These are phyloP conservation scores for Paraphaeosphaeria sporulosa DNA, from an alignment of 2,329 filamentous ascomycete species.

Conservation along the genomic window DNA sequence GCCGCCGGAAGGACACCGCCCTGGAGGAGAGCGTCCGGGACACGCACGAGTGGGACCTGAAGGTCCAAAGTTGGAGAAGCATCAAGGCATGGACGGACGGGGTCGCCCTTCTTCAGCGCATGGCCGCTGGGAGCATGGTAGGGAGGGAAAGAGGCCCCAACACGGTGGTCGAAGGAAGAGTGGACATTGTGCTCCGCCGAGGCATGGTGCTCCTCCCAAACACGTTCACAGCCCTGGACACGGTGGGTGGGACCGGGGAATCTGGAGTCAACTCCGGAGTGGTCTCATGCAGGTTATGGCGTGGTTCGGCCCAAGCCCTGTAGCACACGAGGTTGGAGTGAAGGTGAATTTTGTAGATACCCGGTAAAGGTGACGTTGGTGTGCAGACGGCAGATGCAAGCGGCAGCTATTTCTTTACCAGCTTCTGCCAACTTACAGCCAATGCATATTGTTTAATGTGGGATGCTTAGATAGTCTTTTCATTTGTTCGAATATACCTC, in stretches of 20 bases:
- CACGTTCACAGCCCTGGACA: neutral
- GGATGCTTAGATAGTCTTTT: too few species aligned
- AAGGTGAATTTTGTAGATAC: neutral
- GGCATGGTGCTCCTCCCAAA: neutral
- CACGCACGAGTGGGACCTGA: neutral
- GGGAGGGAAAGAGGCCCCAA: neutral
- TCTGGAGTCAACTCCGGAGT: neutral
- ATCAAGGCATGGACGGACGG: neutral
- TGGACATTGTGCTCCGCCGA: neutral
- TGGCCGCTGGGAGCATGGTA: too few species aligned
- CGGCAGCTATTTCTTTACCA: too few species aligned
- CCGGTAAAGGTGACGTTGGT: neutral
- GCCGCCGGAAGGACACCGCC: neutral
- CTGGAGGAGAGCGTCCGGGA: neutral
- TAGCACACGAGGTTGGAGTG: neutral
- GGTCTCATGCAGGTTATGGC: neutral
- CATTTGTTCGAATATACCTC: too few species aligned
- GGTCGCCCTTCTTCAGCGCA: neutral
- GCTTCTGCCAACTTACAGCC: too few species aligned
- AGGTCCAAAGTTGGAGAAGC: neutral
- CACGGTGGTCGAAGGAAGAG: slow-evolving; percentile 1
- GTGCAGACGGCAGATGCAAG: too few species aligned
- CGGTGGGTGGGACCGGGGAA: neutral
- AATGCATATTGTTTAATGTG: too few species aligned
- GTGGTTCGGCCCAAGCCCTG: neutral